Conservation (phyloP, 2,329 filamentous ascomycete species). For the Ophiostoma sp. region DNA sequence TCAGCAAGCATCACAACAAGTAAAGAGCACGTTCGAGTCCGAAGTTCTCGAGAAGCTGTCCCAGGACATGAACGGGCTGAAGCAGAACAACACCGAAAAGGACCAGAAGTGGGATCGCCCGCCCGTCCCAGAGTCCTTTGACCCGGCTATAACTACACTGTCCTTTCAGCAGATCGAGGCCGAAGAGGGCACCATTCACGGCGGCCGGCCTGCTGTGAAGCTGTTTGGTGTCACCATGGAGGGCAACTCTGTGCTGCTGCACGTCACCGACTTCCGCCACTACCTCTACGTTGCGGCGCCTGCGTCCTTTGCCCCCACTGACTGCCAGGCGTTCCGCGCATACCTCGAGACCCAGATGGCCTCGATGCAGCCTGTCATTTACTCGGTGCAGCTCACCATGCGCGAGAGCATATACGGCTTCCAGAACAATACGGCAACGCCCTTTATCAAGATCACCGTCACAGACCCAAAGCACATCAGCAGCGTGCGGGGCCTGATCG, state of each 20-base stretch:
- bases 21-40: slow-evolving; percentile 87
- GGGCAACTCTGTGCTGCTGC: slow-evolving; percentile 88
- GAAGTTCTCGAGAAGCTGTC: slow-evolving; percentile 94
- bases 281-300: slow-evolving; percentile 93
- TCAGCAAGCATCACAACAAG: slow-evolving; percentile 56
- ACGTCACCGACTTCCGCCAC: slow-evolving; percentile 93
- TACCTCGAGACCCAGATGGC: slow-evolving; percentile 76
- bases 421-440: slow-evolving; percentile 85
- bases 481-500: slow-evolving; percentile 68
- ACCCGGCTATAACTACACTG: slow-evolving; percentile 61
- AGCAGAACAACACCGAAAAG: slow-evolving; percentile 81
- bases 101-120: slow-evolving; percentile 84
- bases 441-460: slow-evolving; percentile 89
- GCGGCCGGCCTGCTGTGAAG: slow-evolving; percentile 73
- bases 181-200: slow-evolving; percentile 78
- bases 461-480: slow-evolving; percentile 81
- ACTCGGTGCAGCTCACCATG: slow-evolving; percentile 75
- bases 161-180: slow-evolving; percentile 93
- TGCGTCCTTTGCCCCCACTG: slow-evolving; percentile 68
- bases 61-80: slow-evolving; percentile 82
- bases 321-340: slow-evolving; percentile 71
- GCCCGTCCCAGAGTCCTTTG: slow-evolving; percentile 45
- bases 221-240: slow-evolving; percentile 82
- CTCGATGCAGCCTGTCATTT: slow-evolving; percentile 63
- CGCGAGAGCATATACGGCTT: slow-evolving; percentile 91